These are phyloP conservation scores for Blastocrithidia nonstop DNA, from an alignment of 208 protist species.

Conservation along the genomic window DNA sequence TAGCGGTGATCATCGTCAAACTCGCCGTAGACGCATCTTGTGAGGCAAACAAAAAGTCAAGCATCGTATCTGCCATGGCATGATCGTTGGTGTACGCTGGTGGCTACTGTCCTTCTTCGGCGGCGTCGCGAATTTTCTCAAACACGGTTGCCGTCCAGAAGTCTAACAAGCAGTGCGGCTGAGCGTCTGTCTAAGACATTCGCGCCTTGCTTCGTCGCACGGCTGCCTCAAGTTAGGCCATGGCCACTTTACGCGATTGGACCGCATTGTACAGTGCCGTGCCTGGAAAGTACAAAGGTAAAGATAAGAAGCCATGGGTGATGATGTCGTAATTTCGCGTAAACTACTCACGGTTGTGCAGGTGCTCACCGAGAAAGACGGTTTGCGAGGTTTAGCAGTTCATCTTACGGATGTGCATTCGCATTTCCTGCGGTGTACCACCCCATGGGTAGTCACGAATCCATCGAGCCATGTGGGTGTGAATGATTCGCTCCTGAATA, in stretches of 20 bases:
- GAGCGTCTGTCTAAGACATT: conserved; percentile 54
- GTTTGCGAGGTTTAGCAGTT: conserved; percentile 87
- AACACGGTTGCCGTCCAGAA: conserved; percentile 77
- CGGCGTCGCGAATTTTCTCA: conserved; percentile 45
- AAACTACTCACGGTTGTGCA: conserved; percentile 74
- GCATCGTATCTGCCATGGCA: conserved; percentile 80
- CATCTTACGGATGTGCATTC: conserved; percentile 67
- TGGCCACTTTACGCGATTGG: conserved; percentile 73
- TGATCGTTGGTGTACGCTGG: conserved; percentile 60
- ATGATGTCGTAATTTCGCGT: conserved; percentile 87
- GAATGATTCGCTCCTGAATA: conserved; percentile 61
- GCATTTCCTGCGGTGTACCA: conserved; percentile 62
- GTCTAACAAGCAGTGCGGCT: conserved; percentile 83
- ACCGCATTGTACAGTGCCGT: conserved; percentile 83
- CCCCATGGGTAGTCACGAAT: conserved; percentile 38
- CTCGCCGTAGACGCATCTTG: conserved; percentile 78
- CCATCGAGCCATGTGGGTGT: conserved; percentile 42
- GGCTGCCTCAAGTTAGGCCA: conserved; percentile 59
- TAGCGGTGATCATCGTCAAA: conserved; percentile 71
- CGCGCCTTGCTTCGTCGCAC: conserved; percentile 61
- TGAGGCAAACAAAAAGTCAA: conserved; percentile 91
- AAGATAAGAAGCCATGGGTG: conserved; percentile 85
- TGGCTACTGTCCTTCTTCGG: conserved; percentile 52
- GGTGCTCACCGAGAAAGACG: conserved; percentile 87
- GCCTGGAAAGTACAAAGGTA: conserved; percentile 85